Percentiles rank a stretch among this genome's conserved stretches.
These are phyloP conservation scores for Schoenoplectus tabernaemontani DNA, from an alignment of 202 grass and related monocot genomes.

Conservation along the genomic window DNA sequence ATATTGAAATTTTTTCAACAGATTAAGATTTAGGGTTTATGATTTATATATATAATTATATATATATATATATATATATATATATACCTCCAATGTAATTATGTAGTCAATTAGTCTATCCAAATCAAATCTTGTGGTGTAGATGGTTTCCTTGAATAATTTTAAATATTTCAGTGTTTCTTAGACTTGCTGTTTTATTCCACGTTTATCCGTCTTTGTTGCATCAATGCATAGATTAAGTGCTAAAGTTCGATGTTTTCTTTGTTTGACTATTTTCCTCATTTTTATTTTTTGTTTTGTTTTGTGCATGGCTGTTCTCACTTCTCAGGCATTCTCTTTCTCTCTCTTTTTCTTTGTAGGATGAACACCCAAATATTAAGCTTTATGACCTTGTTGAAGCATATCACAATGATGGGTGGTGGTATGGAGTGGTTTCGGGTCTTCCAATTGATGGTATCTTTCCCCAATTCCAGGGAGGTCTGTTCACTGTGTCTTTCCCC, in stretches of 20 bases:
- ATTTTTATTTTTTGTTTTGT: background rate
- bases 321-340: background rate
- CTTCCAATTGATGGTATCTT: too few species aligned
- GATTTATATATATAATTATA: too few species aligned
- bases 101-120: too few species aligned
- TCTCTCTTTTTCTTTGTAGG: background rate
- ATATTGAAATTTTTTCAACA: too few species aligned
- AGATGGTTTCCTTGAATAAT: too few species aligned
- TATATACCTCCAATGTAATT: too few species aligned
- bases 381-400: slow-evolving; percentile 59
- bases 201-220: background rate
- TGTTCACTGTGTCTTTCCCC: slow-evolving; percentile 45
- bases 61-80: too few species aligned
- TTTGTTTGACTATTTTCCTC: background rate
- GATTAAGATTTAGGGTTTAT: too few species aligned
- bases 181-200: background rate
- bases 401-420: slow-evolving; percentile 68
- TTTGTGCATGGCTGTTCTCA: background rate
- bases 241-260: background rate
- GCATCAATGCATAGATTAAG: background rate
- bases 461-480: too few species aligned
- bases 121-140: too few species aligned
- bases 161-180: background rate
- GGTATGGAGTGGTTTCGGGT: slow-evolving; percentile 46
- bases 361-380: slow-evolving; percentile 5